Conservation (phyloP, 2,329 filamentous ascomycete species). For the Fusarium robinianum region DNA sequence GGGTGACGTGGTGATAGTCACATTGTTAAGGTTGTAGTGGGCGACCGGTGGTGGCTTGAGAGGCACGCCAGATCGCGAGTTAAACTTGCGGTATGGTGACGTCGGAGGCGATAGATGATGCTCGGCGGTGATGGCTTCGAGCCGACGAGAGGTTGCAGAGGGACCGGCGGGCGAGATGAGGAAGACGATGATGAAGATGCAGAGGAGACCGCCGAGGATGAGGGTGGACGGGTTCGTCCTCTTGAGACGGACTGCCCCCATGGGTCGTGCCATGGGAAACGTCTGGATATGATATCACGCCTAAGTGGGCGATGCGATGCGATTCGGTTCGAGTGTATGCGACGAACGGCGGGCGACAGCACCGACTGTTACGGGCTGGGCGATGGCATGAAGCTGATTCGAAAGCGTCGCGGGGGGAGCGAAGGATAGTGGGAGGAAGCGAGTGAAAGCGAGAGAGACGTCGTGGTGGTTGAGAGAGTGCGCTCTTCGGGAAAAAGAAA, state of each 20-base stretch:
- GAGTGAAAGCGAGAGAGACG: constrained; percentile 1
- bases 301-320: constrained; percentile 3
- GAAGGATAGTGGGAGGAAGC: constrained; percentile 1
- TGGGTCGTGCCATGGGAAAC: constrained; percentile 57
- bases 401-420: constrained; percentile 15
- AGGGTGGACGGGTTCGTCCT: constrained; percentile 79
- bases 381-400: constrained; percentile 33
- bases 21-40: constrained; percentile 93
- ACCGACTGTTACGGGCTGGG: constrained; percentile 28
- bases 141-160: constrained; percentile 52
- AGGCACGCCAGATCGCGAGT: constrained; percentile 38
- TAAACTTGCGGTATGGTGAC: constrained; percentile 49
- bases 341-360: constrained; percentile 18
- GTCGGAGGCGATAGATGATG: constrained; percentile 51
- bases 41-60: constrained; percentile 76
- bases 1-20: constrained; percentile 80
- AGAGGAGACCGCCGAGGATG: constrained; percentile 70
- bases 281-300: constrained; percentile 14
- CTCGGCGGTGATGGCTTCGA: constrained; percentile 51
- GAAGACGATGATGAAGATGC: constrained; percentile 72
- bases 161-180: constrained; percentile 59
- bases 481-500: constrained; percentile 3
- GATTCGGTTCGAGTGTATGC: constrained; percentile 6
- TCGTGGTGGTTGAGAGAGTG: no score
- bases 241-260: constrained; percentile 73